Evolutionary conservation across 2,329 filamentous ascomycete species (phyloP).

Genomic region (Cladophialophora yegresii): DNA sequence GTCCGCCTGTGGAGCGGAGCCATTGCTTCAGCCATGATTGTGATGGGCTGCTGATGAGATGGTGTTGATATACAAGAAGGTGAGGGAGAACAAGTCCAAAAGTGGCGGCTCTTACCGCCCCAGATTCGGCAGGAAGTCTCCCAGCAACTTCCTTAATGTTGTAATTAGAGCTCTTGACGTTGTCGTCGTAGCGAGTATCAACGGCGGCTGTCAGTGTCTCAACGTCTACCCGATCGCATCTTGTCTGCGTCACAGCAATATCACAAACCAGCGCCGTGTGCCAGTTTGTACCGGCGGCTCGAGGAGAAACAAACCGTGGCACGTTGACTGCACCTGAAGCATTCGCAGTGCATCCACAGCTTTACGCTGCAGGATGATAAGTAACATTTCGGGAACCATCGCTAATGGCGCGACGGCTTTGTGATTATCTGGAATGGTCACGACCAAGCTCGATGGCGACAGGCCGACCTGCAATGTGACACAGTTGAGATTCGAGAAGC

Average conservation of each 20-base stretch:
- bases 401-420: not conserved
- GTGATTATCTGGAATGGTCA: not conserved
- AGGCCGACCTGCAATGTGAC: slow-evolving; percentile 9
- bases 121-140: too few species aligned
- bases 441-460: slow-evolving; percentile 8
- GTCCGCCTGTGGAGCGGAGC: too few species aligned
- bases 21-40: too few species aligned
- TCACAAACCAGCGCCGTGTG: not conserved
- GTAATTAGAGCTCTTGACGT: not conserved
- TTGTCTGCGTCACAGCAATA: not conserved
- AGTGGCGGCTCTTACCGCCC: too few species aligned
- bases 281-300: not conserved
- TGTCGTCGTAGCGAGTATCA: not conserved
- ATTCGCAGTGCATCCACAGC: not conserved
- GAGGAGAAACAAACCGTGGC: not conserved
- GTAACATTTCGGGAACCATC: not conserved
- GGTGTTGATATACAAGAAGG: too few species aligned
- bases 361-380: not conserved
- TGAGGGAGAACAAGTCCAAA: too few species aligned
- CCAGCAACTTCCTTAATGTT: not conserved
- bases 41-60: too few species aligned
- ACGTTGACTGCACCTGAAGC: not conserved
- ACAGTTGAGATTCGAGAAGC: not conserved
- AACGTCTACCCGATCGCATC: not conserved
- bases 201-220: not conserved